Base-by-base conservation (phyloP, 2,329 filamentous ascomycete genomes). In the Torrubiellomyces zombiae region DNA sequence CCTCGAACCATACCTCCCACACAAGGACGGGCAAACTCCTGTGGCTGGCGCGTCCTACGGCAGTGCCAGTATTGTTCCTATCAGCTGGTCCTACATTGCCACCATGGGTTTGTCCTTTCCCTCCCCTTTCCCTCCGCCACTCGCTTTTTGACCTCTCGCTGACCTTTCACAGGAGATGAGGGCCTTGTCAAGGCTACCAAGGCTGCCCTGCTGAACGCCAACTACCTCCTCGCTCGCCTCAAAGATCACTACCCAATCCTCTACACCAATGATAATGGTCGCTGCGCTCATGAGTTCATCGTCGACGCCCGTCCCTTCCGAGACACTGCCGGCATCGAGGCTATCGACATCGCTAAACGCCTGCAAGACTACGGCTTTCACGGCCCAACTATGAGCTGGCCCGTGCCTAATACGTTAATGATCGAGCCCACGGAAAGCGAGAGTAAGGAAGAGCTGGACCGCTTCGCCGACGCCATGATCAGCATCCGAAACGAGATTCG, bases 321-420 rank as follows among this genome's bases (percentile, higher is more conserved):
- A 46, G 76, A 85, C 27, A 70, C 72, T 1, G 71, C 77, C 6
- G 82, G 81, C 14, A 59, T 95, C 39, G 85, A 94, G 55, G 86
- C 78, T 16, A 89, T 93, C 39, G 86, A 95, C 45, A 78, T 95
- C 36, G 86, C 86, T 43, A 95, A 95, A 64, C 80, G 86, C 34
- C 70, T 95, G 12, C 85, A 94, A 53, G 86, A 95, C 48, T 95
- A 92, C 47, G 86, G 86, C 20, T 95, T 95, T 68, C 86, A 95
- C 52, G 80, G 85, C 2, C 86, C 86, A 0, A 95, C 86, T 26
- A 94, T 95, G 86, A 83, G 75, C 47, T 94, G 81, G 80, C 86
- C 86, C 2, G 83, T 95, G 3, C 68, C 81, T 26, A 91, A 91
- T 55, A 94, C 86, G 1, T 69, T 95, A 21, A 95, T 95, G 86